Base-by-base conservation (phyloP, 345 rosid genomes). In the Euphorbia tirucalli region DNA sequence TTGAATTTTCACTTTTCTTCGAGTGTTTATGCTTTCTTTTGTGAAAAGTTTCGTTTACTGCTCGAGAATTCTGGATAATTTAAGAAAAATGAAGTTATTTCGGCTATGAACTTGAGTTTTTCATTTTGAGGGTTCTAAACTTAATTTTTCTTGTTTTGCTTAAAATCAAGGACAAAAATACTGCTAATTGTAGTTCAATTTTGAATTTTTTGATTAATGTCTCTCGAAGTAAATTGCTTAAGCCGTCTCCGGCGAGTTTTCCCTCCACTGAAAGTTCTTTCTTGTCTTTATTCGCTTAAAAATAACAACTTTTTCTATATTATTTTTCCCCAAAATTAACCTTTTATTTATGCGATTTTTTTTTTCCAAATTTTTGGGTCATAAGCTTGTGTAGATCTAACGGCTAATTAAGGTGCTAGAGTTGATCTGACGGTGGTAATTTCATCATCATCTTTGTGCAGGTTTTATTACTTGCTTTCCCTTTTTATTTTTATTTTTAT, bases 351-450 rank as follows among this genome's bases (percentile, higher is more conserved):
- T 52, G 21, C 65, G 14, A n/a, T 41, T 5, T 50, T 69, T 69
- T 41, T 64, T 50, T 65, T 49, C 41, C 54, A 54, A 28, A 35
- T 64, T 73, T 55, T 37, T 27, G 8, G 19, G 27, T 7, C 39
- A 58, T 59, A 19, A 43, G 10, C 31, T 55, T 24, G 25, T 46
- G 30, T 31, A 71, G 83, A 80, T 80, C 84, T 43, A 48, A 78
- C 80, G 78, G 82, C 55, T 77, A 25, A 46, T 11, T 50, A 15
- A 25, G 74, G 46, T 65, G 5, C 19, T 58, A 14, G 11, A 10
- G 11, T 15, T 61, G 81, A 81, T 81, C 84, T 72, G 52, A 81
- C 78, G 77, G 71, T 74, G 1, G 4, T 50, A 0, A 57, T 61
- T 71, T 67, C 54, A 5, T 11, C 68, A 22, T 64, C 65, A 30